Conservation (phyloP, 1,139 yeast species). For the Pichia sp. region DNA sequence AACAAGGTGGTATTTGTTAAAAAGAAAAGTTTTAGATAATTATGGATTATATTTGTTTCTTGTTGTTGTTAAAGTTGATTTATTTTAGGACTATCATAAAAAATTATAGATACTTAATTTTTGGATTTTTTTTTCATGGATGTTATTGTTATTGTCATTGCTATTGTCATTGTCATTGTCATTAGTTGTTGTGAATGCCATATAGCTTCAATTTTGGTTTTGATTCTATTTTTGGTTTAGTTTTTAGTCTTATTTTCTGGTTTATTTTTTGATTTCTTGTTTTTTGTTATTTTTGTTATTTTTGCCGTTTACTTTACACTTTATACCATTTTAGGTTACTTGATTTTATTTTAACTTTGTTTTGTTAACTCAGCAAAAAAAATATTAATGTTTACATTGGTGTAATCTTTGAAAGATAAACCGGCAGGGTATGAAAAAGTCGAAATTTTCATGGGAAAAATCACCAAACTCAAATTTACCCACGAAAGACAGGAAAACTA, state of each 20-base stretch:
- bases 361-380: neutral
- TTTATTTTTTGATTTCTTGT: neutral
- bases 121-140: neutral
- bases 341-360: neutral
- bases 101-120: too few species aligned
- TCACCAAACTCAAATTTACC: neutral
- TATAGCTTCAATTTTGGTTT: neutral
- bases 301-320: neutral
- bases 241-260: neutral
- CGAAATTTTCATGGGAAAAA: neutral
- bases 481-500: neutral
- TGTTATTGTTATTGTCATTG: neutral
- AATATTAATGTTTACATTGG: neutral
- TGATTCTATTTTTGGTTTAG: neutral
- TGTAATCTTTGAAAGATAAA: neutral
- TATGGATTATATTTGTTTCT: neutral
- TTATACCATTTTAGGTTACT: neutral
- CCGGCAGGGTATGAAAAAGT: neutral
- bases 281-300: neutral
- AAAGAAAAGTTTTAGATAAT: neutral
- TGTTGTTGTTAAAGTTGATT: neutral
- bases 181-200: too few species aligned
- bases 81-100: neutral
- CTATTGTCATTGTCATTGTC: neutral
- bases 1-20: slow-evolving; percentile 42